These are phyloP conservation scores for Anisodus acutangulus DNA, from an alignment of 257 asterid species.

Conservation along the genomic window DNA sequence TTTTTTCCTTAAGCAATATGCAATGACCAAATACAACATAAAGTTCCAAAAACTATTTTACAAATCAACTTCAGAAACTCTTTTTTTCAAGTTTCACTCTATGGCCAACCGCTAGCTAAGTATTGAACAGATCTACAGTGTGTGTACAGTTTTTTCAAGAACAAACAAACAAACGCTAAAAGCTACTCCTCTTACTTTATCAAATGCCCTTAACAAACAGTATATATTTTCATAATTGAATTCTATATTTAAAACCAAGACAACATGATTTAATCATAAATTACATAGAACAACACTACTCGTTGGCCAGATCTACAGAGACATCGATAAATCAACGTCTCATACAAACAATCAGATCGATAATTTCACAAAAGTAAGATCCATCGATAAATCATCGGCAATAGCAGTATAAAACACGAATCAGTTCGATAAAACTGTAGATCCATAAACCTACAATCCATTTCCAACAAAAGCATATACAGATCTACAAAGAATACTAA, in stretches of 20 bases:
- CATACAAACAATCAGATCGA: background rate
- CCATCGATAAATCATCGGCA: background rate
- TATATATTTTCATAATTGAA: background rate
- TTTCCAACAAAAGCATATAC: background rate
- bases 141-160: background rate
- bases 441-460: background rate
- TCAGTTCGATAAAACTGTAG: constrained; percentile 7
- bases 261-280: background rate
- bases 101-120: no score
- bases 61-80: no score
- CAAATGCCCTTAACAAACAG: background rate
- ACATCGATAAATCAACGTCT: background rate
- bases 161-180: no score
- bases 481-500: background rate
- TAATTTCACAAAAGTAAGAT: no score
- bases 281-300: background rate
- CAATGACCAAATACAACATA: no score
- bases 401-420: background rate
- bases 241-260: background rate
- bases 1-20: no score
- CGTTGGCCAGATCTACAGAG: background rate
- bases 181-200: no score
- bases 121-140: background rate
- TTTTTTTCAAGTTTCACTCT: no score
- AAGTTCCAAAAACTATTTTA: no score